A percentile compares a stretch with the other conserved stretches of the same genome.
phyloP scores from a whole-genome alignment of 345 rosid genomes.

The Leavenworthia alabamica region DNA sequence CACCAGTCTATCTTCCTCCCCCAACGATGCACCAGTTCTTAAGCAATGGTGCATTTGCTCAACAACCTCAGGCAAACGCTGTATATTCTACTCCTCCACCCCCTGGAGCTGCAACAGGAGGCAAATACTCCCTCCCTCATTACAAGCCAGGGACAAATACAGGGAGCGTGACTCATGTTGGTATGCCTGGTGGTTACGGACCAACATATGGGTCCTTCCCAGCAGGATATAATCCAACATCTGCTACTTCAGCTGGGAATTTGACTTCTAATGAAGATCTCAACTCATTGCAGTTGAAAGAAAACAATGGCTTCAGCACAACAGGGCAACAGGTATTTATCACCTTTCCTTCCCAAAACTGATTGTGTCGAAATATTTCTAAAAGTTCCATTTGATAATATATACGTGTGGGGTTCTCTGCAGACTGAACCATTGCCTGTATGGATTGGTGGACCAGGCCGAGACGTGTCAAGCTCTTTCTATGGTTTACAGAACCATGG shows the following conservation, averaged over 20 bases:
- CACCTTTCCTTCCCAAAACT: neutral
- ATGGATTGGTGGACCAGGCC: slow-evolving; percentile 77
- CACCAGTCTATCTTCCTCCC: slow-evolving; percentile 72
- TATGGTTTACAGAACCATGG: slow-evolving; percentile 81
- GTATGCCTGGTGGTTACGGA: slow-evolving; percentile 73
- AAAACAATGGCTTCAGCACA: slow-evolving; percentile 58
- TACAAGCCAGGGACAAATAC: slow-evolving; percentile 74
- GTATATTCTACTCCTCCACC: slow-evolving; percentile 70
- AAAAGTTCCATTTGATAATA: slow-evolving; percentile 10
- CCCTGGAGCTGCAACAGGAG: slow-evolving; percentile 55
- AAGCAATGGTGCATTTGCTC: slow-evolving; percentile 73
- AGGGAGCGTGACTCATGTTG: slow-evolving; percentile 60
- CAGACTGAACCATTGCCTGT: slow-evolving; percentile 85
- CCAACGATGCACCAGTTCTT: slow-evolving; percentile 73
- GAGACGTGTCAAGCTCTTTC: slow-evolving; percentile 71
- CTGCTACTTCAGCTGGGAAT: slow-evolving; percentile 62
- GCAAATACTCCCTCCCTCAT: slow-evolving; percentile 72
- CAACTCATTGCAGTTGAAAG: slow-evolving; percentile 67
- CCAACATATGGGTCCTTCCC: slow-evolving; percentile 65
- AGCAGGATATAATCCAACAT: slow-evolving; percentile 63
- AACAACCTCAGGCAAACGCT: slow-evolving; percentile 71
- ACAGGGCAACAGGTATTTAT: slow-evolving; percentile 62
- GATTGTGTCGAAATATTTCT: neutral
- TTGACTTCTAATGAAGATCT: slow-evolving; percentile 68
- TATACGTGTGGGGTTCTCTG: slow-evolving; percentile 3